phyloP scores from a whole-genome alignment of 2,329 filamentous ascomycete genomes.

The Cladorrhinum sp. region DNA sequence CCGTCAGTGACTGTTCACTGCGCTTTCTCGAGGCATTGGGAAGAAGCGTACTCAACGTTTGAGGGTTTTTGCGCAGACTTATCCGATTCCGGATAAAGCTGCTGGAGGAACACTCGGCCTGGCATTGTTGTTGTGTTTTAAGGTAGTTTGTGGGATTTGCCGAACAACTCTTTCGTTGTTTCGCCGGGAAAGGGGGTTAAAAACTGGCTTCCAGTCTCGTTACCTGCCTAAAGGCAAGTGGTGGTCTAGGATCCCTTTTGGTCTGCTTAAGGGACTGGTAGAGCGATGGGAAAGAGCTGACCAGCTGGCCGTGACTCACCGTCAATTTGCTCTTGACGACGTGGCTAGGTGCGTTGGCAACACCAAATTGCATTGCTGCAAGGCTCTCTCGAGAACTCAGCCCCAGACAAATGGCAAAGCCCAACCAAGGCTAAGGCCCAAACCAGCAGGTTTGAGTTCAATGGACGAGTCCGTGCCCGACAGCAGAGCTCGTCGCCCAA shows the following conservation, averaged over 20 bases:
- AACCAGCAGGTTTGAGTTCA: background rate
- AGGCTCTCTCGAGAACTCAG: too few species aligned
- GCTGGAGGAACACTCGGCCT: background rate
- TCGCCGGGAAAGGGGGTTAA: too few species aligned
- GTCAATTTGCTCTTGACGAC: background rate
- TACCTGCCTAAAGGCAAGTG: too few species aligned
- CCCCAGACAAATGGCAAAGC: background rate
- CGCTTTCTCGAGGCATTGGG: background rate
- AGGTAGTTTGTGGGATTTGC: too few species aligned
- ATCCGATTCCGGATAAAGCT: background rate
- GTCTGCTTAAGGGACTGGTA: too few species aligned
- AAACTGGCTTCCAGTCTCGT: too few species aligned
- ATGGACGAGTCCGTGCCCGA: background rate
- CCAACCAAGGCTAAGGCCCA: background rate
- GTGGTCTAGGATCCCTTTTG: too few species aligned
- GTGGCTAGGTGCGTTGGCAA: background rate
- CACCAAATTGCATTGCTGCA: too few species aligned
- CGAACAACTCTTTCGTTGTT: too few species aligned
- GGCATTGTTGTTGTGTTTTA: background rate
- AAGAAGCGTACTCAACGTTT: slow-evolving; percentile 8
- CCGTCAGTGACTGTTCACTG: background rate
- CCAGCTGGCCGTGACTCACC: too few species aligned
- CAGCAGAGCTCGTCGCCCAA: background rate
- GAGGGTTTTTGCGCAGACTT: background rate
- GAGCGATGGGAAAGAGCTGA: too few species aligned